Evolutionary conservation across 108 stramenopile species (phyloP).

Genomic region (Cylindrotheca fusiformis): DNA sequence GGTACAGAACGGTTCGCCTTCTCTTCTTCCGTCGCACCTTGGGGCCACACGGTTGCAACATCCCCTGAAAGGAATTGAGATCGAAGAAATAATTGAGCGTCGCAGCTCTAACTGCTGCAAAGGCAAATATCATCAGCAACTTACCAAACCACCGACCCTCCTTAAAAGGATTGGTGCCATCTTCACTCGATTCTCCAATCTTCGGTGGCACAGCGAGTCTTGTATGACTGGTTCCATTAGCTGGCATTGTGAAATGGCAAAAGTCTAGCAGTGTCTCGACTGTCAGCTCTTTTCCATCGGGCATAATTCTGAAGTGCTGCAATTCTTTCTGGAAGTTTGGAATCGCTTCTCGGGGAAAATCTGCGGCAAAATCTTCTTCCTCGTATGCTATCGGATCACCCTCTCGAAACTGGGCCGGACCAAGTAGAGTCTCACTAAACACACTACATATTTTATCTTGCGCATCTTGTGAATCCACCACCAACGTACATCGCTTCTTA

Average conservation of each 20-base stretch:
- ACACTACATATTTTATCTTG: conserved; percentile 82
- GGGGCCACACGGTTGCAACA: conserved; percentile 71
- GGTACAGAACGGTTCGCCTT: conserved; percentile 52
- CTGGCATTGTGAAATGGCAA: conserved; percentile 67
- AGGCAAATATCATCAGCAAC: no score
- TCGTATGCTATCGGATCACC: conserved; percentile 50
- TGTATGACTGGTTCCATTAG: conserved; percentile 43
- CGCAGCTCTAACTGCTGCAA: no score
- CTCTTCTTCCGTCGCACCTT: conserved; percentile 64
- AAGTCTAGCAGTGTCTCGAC: conserved; percentile 80
- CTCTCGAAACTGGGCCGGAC: conserved; percentile 74
- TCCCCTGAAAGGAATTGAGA: conserved; percentile 46
- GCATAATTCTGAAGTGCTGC: conserved; percentile 81
- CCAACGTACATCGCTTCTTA: conserved; percentile 79
- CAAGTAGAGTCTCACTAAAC: conserved; percentile 82
- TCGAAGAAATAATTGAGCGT: background rate
- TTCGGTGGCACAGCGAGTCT: conserved; percentile 60
- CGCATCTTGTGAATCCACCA: conserved; percentile 80
- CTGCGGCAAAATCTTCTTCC: conserved; percentile 79
- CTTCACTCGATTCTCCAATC: conserved; percentile 9
- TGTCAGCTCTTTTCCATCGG: conserved; percentile 75
- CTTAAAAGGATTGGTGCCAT: conserved; percentile 22
- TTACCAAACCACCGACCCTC: conserved; percentile 39
- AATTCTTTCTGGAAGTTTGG: conserved; percentile 89
- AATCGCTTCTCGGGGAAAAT: conserved; percentile 75